A percentile compares a stretch with the other conserved stretches of the same genome.
Conservation (phyloP, 2,329 filamentous ascomycete species). For the Penicillium hordei region DNA sequence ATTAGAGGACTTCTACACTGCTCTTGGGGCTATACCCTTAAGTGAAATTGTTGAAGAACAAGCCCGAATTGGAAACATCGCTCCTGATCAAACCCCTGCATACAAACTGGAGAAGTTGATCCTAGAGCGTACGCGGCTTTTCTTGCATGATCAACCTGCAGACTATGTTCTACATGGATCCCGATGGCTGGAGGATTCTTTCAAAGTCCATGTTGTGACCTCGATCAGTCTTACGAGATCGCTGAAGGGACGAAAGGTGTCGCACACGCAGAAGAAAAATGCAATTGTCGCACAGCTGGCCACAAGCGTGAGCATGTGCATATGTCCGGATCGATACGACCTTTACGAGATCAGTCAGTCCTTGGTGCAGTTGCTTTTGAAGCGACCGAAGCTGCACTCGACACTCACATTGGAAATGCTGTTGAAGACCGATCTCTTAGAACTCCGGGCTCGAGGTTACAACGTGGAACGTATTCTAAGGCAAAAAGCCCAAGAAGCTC, state of each 20-base stretch:
- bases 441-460: slow-evolving; percentile 83
- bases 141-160: slow-evolving; percentile 77
- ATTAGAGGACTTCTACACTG: slow-evolving; percentile 79
- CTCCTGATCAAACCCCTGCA: slow-evolving; percentile 67
- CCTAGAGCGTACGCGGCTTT: slow-evolving; percentile 82
- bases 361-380: slow-evolving; percentile 76
- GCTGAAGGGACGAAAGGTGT: slow-evolving; percentile 68
- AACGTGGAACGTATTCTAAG: slow-evolving; percentile 94
- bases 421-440: slow-evolving; percentile 77
- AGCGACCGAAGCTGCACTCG: slow-evolving; percentile 81
- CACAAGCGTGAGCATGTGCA: slow-evolving; percentile 67
- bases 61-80: slow-evolving; percentile 66
- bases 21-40: slow-evolving; percentile 74
- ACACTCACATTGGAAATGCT: slow-evolving; percentile 90
- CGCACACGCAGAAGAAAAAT: slow-evolving; percentile 71
- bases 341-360: slow-evolving; percentile 91
- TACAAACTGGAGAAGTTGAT: slow-evolving; percentile 74
- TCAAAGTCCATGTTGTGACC: slow-evolving; percentile 74
- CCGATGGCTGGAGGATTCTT: slow-evolving; percentile 85
- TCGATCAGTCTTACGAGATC: slow-evolving; percentile 74
- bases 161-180: slow-evolving; percentile 82
- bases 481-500: slow-evolving; percentile 81
- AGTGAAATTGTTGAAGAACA: slow-evolving; percentile 77
- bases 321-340: slow-evolving; percentile 71
- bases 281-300: slow-evolving; percentile 64